A percentile compares a stretch with the other conserved stretches of the same genome.
These are phyloP conservation scores for Backusella tuberculispora DNA, from an alignment of 192 early-diverging fungal genomes.

Conservation along the genomic window DNA sequence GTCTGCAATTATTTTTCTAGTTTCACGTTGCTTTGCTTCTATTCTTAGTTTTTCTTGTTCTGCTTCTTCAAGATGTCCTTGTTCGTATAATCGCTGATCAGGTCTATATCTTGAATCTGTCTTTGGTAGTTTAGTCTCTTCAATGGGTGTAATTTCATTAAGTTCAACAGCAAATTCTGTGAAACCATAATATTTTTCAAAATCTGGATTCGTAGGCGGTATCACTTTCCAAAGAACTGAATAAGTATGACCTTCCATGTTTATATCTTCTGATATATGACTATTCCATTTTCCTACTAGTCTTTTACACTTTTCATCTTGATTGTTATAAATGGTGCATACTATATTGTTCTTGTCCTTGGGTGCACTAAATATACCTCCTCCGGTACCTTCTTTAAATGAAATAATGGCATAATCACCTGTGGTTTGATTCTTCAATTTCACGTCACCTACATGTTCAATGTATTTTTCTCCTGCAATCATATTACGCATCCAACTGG, in stretches of 20 bases:
- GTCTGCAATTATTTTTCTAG: conserved; percentile 67
- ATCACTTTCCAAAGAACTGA: conserved; percentile 84
- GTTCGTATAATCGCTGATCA: conserved; percentile 91
- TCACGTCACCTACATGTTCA: conserved; percentile 90
- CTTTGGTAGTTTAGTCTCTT: conserved; percentile 65
- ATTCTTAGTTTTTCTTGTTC: conserved; percentile 81
- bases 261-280: conserved; percentile 55
- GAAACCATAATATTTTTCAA: conserved; percentile 83
- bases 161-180: conserved; percentile 84
- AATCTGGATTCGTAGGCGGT: conserved; percentile 64
- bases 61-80: conserved; percentile 70
- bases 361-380: conserved; percentile 66
- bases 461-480: conserved; percentile 82
- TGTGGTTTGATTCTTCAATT: conserved; percentile 72
- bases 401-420: conserved; percentile 68
- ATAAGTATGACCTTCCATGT: conserved; percentile 47
- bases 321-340: conserved; percentile 49
- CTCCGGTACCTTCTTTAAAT: conserved; percentile 77
- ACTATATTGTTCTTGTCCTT: conserved; percentile 69
- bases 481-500: conserved; percentile 90
- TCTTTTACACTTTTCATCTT: conserved; percentile 52
- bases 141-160: conserved; percentile 82
- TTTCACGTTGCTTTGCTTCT: conserved; percentile 85
- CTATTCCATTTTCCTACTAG: conserved; percentile 69
- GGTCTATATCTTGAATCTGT: conserved; percentile 92